Evolutionary conservation across 148 eudicot genomes (phyloP).

Genomic region (Vaccinium vitisidaea): DNA sequence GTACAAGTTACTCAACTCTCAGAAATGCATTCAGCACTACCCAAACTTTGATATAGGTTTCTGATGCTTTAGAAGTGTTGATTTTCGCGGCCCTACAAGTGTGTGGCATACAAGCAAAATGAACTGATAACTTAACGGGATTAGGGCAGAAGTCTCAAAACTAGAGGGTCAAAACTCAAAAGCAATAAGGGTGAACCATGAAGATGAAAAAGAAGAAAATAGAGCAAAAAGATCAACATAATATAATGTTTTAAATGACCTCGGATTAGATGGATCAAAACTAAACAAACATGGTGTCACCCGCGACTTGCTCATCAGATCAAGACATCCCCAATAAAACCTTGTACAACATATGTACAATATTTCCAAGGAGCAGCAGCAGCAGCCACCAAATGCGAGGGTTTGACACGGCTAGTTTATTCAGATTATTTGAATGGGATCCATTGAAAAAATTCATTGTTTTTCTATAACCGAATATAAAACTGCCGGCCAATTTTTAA

Average conservation of each 20-base stretch:
- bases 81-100: neutral
- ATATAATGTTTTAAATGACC: neutral
- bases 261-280: neutral
- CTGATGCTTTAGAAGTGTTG: neutral
- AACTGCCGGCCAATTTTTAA: slow-evolving; percentile 7
- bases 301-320: neutral
- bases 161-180: neutral
- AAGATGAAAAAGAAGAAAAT: neutral
- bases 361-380: neutral
- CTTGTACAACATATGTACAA: neutral
- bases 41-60: neutral
- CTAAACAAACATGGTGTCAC: neutral
- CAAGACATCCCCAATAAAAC: neutral
- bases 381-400: slow-evolving; percentile 4
- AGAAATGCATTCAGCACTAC: neutral
- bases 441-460: neutral
- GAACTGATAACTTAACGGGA: neutral
- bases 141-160: neutral
- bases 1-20: neutral
- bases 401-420: slow-evolving; percentile 7
- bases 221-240: neutral
- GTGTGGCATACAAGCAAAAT: neutral
- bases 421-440: neutral
- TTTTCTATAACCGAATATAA: slow-evolving; percentile 10
- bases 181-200: neutral